Base-by-base conservation (phyloP, 192 early-diverging fungal genomes). In the Podila minutissima region DNA sequence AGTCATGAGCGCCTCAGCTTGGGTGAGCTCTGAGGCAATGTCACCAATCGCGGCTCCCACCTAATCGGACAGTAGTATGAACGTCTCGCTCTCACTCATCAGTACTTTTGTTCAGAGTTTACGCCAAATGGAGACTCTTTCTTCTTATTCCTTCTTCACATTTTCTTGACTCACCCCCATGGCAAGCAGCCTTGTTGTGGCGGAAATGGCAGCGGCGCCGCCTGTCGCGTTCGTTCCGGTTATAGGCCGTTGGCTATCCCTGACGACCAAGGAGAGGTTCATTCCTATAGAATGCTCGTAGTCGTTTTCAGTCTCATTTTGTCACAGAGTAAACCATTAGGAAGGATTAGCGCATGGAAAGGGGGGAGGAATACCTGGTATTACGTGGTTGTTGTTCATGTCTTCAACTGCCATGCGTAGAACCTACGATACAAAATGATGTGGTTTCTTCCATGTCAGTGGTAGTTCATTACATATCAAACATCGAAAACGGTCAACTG, bases 351-450 rank as follows among this genome's bases (percentile, higher is more conserved):
- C 11, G 7, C 57, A 19, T 33, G 0, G 33, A 33, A 3, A 6
- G 33, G 32, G 15, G 24, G 2, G 7, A 2, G 33, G 33, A 7
- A 46, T 77, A 67, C 75, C 75, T 32, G 75, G 75, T 67, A 78
- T 78, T 31, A 61, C 37, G 28, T 72, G 65, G 20, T 22, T 62
- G 22, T 78, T 59, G 29, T 78, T 78, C 64, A 78, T 78, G 28
- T 78, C 69, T 29, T 49, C 35, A 0, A 67, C 53, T 12, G 75
- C 75, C 75, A 78, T 78, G n/a, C 75, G 64, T 2, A 78, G 69
- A 7, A 64, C 75, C 75, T 78, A 50, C 4, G 57, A 53, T 20
- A 2, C 9, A 60, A 10, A 37, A 11, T 24, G n/a, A 3, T 1
- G 50, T 5, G 6, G 1, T 22, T 17, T 17, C 15, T 46, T 46